Conservation (phyloP, 441 rosid species). For the Euphorbia celastroides region DNA sequence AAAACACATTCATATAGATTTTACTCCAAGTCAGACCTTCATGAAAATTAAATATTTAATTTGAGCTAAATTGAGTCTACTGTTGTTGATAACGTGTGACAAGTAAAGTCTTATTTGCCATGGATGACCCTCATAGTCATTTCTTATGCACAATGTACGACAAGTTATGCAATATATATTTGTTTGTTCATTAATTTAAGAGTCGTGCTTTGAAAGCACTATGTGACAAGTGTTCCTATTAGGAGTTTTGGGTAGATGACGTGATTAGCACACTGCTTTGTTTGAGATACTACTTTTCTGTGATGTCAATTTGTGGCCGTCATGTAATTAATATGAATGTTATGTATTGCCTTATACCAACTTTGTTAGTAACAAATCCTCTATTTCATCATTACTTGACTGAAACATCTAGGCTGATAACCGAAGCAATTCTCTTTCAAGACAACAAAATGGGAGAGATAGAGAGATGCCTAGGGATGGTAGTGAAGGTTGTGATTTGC, state of each 20-base stretch:
- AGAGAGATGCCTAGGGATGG: conserved; percentile 39
- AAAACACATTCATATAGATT: background rate
- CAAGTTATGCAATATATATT: background rate
- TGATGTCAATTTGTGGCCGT: background rate
- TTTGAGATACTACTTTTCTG: background rate
- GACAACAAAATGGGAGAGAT: conserved; percentile 44
- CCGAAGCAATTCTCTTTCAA: conserved; percentile 27
- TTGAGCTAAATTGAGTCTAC: background rate
- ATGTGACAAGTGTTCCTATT: background rate
- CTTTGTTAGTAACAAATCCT: background rate
- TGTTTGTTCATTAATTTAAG: background rate
- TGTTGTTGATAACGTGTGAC: conserved; percentile 6
- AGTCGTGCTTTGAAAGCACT: background rate
- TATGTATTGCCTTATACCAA: background rate
- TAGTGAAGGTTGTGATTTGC: conserved; percentile 34
- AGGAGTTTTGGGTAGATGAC: background rate
- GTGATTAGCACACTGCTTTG: background rate
- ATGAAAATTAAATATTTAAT: background rate
- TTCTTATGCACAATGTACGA: too few relatives aligned
- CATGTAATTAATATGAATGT: background rate
- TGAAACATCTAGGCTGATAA: conserved; percentile 39
- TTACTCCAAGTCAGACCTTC: background rate
- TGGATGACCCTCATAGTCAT: background rate
- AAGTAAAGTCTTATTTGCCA: background rate
- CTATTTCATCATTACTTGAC: background rate